Evolutionary conservation across 164 flowering plant species (phyloP).

Genomic region (Litsea cubeba): DNA sequence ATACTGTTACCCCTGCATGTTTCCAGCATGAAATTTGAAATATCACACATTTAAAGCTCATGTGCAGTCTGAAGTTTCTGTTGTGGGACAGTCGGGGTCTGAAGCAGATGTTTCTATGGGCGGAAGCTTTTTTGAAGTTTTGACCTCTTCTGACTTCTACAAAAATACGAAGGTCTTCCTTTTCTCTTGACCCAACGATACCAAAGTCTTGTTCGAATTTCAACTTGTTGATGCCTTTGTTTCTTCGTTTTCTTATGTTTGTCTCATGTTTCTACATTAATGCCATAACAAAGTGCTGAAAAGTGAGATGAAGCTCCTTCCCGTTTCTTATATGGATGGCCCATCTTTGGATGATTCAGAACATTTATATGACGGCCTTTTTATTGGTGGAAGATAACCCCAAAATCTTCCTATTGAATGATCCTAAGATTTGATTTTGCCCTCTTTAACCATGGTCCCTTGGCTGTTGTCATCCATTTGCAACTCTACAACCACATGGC

Average conservation of each 20-base stretch:
- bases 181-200: background rate
- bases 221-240: background rate
- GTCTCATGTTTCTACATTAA: too few species aligned
- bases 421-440: too few species aligned
- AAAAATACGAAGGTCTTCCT: conserved; percentile 70
- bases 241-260: background rate
- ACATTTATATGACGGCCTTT: too few species aligned
- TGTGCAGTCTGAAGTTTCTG: conserved; percentile 61
- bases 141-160: conserved; percentile 76
- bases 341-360: background rate
- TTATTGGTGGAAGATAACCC: too few species aligned
- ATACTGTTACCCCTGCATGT: background rate
- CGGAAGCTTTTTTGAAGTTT: conserved; percentile 70
- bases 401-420: too few species aligned
- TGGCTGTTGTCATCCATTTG: background rate
- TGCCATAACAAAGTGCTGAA: background rate
- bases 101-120: conserved; percentile 23
- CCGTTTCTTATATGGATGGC: background rate
- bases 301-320: background rate
- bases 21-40: background rate
- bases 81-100: conserved; percentile 12
- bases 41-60: background rate
- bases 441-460: too few species aligned
- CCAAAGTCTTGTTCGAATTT: background rate
- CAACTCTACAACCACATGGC: background rate